These are phyloP conservation scores for Trifolium repens DNA, from an alignment of 306 rosid genomes.

Conservation along the genomic window DNA sequence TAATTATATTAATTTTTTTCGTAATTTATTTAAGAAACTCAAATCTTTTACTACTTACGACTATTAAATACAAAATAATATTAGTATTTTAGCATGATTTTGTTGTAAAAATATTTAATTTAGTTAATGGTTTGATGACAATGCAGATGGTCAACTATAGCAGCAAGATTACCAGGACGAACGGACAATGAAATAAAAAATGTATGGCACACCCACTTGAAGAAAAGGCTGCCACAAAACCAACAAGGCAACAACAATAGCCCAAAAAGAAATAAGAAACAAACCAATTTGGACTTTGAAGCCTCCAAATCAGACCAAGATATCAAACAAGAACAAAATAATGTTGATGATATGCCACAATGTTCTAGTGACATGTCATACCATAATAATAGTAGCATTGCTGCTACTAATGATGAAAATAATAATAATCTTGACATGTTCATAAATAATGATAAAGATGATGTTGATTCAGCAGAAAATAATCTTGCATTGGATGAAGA, in stretches of 20 bases:
- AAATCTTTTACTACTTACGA: too few relatives aligned
- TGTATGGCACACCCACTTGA: slow-evolving; percentile 94
- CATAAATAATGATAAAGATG: not conserved
- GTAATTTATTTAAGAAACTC: too few relatives aligned
- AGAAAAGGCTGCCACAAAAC: slow-evolving; percentile 63
- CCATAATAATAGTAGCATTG: not conserved
- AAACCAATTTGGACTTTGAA: slow-evolving; percentile 24
- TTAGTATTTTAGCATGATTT: not conserved
- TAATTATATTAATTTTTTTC: too few relatives aligned
- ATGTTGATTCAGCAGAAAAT: slow-evolving; percentile 37
- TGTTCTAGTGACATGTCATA: slow-evolving; percentile 66
- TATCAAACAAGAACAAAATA: slow-evolving; percentile 3
- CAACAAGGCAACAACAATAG: slow-evolving; percentile 5
- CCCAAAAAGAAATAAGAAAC: slow-evolving; percentile 36
- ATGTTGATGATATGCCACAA: slow-evolving; percentile 13
- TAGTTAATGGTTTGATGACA: not conserved
- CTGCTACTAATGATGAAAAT: not conserved
- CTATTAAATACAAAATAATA: too few relatives aligned
- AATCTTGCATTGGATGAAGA: slow-evolving; percentile 59
- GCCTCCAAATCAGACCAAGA: slow-evolving; percentile 3
- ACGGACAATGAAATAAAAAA: slow-evolving; percentile 93
- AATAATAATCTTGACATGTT: too few relatives aligned
- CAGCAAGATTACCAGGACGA: slow-evolving; percentile 82
- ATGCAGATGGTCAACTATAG: slow-evolving; percentile 89
- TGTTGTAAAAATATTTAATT: slow-evolving; percentile 1